Base-by-base conservation (phyloP, 306 rosid species). In the Vigna mungo region DNA sequence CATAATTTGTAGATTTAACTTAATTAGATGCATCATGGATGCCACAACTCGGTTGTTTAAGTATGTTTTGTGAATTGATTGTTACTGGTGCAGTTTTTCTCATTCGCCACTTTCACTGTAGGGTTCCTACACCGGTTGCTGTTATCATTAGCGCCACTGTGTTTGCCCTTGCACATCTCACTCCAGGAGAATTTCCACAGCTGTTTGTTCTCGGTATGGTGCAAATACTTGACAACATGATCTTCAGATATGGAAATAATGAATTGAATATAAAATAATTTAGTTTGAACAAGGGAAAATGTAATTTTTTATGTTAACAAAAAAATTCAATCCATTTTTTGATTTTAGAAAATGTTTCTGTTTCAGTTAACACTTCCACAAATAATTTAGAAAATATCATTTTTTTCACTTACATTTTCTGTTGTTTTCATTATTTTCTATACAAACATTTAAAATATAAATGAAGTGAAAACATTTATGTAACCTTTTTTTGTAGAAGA, bases 131-230 rank as follows among this genome's bases (percentile, higher is more conserved):
- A 3, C 99, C 98, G 4, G 84, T 92, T 81, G 99, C 97, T 72
- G 84, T 92, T 41, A 20, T 89, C 56, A 72, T 96, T 39, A 91
- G 94, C 39, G 96, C 97, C 46, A 87, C 97, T 62, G 91, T 88
- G 34, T 96, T 96, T 74, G 90, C 99, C 64, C 91, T 96, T 63
- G 97, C 99, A 5, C 99, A 96, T 92, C 91, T 92, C 78, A 96
- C 98, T 82, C 99, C 98, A 1, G 98, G 98, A 76, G 91, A 96
- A 85, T 91, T 96, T 82, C 98, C 98, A 1, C 99, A 96, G 84
- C 85, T 92, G 64, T 96, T 92, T 88, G 98, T 96, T 65, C 90
- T 92, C 72, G 97, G 98, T 95, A 88, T 70, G 39, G 34, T 51
- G 48, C 60, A 65, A 47, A 78, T 56, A 52, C 46, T 54, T 64